These are phyloP conservation scores for Sporisorium scitamineum DNA, from an alignment of 1,284 basidiomycete species.

Conservation along the genomic window DNA sequence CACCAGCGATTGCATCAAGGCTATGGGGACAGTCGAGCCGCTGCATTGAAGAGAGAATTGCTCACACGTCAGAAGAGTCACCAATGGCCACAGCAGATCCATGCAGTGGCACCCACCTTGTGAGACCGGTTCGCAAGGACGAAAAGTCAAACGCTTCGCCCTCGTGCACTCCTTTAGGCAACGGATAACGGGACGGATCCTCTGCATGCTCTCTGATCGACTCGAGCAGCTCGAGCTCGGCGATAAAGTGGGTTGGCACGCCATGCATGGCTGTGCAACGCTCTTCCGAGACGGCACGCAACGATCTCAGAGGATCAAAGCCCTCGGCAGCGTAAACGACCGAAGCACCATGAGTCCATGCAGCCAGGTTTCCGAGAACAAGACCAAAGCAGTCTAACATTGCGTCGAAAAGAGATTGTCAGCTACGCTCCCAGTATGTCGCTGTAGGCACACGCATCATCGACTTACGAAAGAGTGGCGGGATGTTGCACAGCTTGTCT, in stretches of 20 bases:
- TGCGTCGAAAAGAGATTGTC: background rate
- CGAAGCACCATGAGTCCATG: slow-evolving; percentile 80
- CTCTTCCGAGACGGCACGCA: slow-evolving; percentile 76
- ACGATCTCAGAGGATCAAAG: slow-evolving; percentile 78
- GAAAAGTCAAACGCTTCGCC: slow-evolving; percentile 51
- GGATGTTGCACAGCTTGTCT: slow-evolving; percentile 55
- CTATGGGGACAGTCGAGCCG: slow-evolving; percentile 81
- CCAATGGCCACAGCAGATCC: background rate
- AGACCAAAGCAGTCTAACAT: slow-evolving; percentile 81
- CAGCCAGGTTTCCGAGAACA: slow-evolving; percentile 82
- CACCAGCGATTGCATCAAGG: slow-evolving; percentile 75
- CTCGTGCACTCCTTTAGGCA: slow-evolving; percentile 34
- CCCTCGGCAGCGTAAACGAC: slow-evolving; percentile 80
- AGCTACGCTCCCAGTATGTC: background rate
- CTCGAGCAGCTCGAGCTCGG: slow-evolving; percentile 74
- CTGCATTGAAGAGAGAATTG: slow-evolving; percentile 68
- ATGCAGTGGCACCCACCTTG: slow-evolving; percentile 64
- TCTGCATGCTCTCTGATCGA: slow-evolving; percentile 70
- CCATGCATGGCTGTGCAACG: slow-evolving; percentile 83
- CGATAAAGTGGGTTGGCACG: slow-evolving; percentile 84
- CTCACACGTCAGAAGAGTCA: background rate
- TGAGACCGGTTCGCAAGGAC: slow-evolving; percentile 78
- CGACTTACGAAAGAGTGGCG: slow-evolving; percentile 56
- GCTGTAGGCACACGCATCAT: background rate
- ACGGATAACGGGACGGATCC: slow-evolving; percentile 18